phyloP scores from a whole-genome alignment of 768 basidiomycete species.

The Sistotremastrum niveocremeum region DNA sequence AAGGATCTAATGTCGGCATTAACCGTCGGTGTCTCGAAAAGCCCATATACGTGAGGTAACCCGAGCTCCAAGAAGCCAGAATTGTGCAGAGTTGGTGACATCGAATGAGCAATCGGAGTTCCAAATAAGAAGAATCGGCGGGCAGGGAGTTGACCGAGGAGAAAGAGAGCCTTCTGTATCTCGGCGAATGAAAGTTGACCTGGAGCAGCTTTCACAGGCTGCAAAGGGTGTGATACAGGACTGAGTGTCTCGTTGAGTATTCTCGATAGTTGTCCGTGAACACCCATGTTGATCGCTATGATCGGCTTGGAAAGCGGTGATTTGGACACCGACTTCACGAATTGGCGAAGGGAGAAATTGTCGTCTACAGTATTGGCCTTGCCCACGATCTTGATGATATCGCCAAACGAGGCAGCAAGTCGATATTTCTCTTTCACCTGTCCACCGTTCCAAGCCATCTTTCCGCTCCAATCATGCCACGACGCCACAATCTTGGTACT shows the following conservation, averaged over 20 bases:
- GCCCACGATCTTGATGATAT: constrained; percentile 87
- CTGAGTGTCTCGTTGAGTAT: constrained; percentile 77
- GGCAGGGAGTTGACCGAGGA: constrained; percentile 66
- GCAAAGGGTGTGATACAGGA: constrained; percentile 78
- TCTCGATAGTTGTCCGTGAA: constrained; percentile 79
- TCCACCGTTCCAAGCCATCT: constrained; percentile 64
- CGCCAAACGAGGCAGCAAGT: constrained; percentile 52
- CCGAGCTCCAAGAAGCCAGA: constrained; percentile 71
- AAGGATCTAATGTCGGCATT: constrained; percentile 51
- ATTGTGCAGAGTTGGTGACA: constrained; percentile 91
- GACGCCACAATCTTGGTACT: constrained; percentile 76
- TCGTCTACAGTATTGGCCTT: constrained; percentile 64
- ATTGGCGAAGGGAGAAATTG: constrained; percentile 67
- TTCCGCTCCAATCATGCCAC: constrained; percentile 90
- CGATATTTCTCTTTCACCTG: constrained; percentile 57
- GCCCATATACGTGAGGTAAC: constrained; percentile 67
- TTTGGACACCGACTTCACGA: constrained; percentile 36
- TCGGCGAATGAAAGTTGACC: constrained; percentile 85
- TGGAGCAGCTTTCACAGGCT: constrained; percentile 82
- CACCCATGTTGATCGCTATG: constrained; percentile 91
- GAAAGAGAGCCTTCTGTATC: constrained; percentile 68
- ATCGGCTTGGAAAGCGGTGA: constrained; percentile 56
- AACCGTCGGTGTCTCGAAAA: constrained; percentile 62
- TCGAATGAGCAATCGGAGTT: constrained; percentile 73
- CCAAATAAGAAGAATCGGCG: constrained; percentile 81